Evolutionary conservation across 2,329 filamentous ascomycete species (phyloP).

Genomic region (Aphanoascus verrucosus): DNA sequence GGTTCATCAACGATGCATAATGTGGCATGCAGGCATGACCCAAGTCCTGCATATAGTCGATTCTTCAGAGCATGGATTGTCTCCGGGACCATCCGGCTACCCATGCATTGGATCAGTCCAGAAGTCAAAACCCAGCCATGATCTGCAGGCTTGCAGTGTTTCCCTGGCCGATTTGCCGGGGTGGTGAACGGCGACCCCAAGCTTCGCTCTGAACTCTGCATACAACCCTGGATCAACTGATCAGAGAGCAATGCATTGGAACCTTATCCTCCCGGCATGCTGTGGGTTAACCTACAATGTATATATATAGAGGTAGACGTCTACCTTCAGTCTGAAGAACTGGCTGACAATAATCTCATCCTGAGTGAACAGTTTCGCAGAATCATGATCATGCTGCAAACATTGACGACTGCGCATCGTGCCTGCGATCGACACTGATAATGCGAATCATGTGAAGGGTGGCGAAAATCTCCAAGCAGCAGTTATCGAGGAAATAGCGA

Average conservation of each 20-base stretch:
- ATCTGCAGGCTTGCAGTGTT: neutral
- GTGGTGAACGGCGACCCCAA: neutral
- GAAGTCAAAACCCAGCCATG: neutral
- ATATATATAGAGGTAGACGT: neutral
- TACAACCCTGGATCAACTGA: too few relatives aligned
- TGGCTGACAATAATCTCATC: too few relatives aligned
- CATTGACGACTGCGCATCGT: neutral
- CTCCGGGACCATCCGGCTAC: constrained; percentile 1
- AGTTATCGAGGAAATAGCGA: neutral
- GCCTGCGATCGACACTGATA: neutral
- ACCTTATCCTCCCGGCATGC: neutral
- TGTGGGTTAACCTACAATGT: neutral
- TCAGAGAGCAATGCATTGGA: too few relatives aligned
- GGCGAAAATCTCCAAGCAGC: neutral
- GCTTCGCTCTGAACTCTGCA: neutral
- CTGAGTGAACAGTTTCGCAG: neutral
- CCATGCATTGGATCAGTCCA: neutral
- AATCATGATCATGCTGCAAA: neutral
- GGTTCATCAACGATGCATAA: neutral
- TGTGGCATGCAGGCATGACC: too few relatives aligned
- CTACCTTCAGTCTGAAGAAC: neutral
- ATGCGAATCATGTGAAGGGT: neutral
- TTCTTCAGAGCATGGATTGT: constrained; percentile 1
- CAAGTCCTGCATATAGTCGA: neutral
- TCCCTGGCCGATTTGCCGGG: neutral